Conservation (phyloP, 1,284 basidiomycete genomes). For the Apiotrichum siamense region DNA sequence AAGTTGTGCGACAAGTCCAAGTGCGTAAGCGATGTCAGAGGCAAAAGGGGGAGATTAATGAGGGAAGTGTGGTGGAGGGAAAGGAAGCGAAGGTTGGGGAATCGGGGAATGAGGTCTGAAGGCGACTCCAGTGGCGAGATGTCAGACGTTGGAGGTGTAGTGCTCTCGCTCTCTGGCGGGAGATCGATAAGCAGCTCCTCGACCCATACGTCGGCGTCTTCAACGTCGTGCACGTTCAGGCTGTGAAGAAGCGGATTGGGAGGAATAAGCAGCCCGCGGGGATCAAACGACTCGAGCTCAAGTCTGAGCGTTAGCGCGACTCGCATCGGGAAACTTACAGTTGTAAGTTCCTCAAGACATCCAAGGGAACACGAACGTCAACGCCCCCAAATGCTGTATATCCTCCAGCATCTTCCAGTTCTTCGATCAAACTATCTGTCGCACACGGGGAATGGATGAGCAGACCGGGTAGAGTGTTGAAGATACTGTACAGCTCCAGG, state of each 20-base stretch:
- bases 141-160: neutral
- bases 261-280: constrained; percentile 39
- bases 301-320: constrained; percentile 24
- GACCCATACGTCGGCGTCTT: constrained; percentile 46
- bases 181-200: constrained; percentile 31
- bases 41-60: constrained; percentile 49
- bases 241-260: constrained; percentile 32
- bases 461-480: constrained; percentile 42
- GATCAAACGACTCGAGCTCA: constrained; percentile 45
- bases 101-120: constrained; percentile 20
- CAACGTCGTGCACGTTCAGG: constrained; percentile 41
- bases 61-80: constrained; percentile 34
- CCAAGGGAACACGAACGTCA: constrained; percentile 43
- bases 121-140: neutral
- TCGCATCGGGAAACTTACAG: constrained; percentile 26
- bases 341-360: constrained; percentile 43
- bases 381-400: constrained; percentile 45
- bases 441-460: constrained; percentile 41
- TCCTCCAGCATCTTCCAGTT: constrained; percentile 41
- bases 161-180: neutral
- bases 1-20: constrained; percentile 83
- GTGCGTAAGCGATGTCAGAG: constrained; percentile 81
- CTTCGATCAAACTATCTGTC: constrained; percentile 40
- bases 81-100: constrained; percentile 42
- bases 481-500: constrained; percentile 39